Conservation (phyloP, 2,329 filamentous ascomycete species). For the Colletotrichum salicis region DNA sequence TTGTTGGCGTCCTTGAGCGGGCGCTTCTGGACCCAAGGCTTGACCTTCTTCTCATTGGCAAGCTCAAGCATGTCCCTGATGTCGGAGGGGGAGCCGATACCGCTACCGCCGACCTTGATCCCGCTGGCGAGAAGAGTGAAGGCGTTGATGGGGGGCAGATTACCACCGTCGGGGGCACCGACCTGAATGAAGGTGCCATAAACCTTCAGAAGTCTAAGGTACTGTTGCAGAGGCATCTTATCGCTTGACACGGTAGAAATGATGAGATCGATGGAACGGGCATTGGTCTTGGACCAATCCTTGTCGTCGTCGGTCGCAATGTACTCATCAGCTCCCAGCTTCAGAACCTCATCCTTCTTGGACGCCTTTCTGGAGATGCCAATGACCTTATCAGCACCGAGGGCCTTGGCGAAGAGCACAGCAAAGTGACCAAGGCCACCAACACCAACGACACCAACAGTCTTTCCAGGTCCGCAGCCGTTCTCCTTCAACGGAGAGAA, state of each 20-base stretch:
- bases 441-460: constrained; percentile 73
- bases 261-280: constrained; percentile 65
- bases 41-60: constrained; percentile 62
- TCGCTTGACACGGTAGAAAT: constrained; percentile 63
- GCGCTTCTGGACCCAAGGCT: constrained; percentile 63
- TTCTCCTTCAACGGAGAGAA: constrained; percentile 72
- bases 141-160: constrained; percentile 53
- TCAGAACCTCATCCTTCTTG: constrained; percentile 65
- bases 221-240: constrained; percentile 62
- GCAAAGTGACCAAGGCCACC: constrained; percentile 78
- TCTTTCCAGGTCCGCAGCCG: constrained; percentile 73
- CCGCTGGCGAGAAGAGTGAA: constrained; percentile 67
- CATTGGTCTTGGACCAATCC: constrained; percentile 65
- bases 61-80: constrained; percentile 68
- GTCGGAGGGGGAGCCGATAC: constrained; percentile 54
- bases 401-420: constrained; percentile 73
- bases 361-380: constrained; percentile 65
- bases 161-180: constrained; percentile 62
- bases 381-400: constrained; percentile 69
- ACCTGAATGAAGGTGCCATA: constrained; percentile 41
- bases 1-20: constrained; percentile 64
- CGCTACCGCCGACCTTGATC: constrained; percentile 54
- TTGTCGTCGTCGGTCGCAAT: constrained; percentile 57
- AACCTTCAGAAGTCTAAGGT: constrained; percentile 60
- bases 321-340: constrained; percentile 66